Percentiles rank a stretch among this genome's conserved stretches.
Evolutionary conservation across 2,329 filamentous ascomycete species (phyloP).

Genomic region (Periconia digitata): DNA sequence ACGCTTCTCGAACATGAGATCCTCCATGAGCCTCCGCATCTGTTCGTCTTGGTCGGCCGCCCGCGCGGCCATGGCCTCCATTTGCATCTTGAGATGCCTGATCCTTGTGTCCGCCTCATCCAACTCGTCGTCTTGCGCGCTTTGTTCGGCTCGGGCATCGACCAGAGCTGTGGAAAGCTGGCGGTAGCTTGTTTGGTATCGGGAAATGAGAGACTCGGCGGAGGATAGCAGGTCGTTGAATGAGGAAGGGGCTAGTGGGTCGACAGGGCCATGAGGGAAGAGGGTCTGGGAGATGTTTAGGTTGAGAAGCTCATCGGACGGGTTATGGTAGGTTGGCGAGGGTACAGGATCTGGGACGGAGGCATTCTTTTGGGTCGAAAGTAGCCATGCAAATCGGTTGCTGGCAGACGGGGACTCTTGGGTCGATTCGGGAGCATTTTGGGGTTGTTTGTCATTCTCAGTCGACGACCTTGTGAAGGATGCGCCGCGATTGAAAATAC

Average conservation of each 20-base stretch:
- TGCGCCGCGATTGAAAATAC: slow-evolving; percentile 35
- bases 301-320: slow-evolving; percentile 54
- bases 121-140: slow-evolving; percentile 61
- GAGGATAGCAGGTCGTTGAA: slow-evolving; percentile 60
- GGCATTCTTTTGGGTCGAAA: slow-evolving; percentile 38
- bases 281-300: slow-evolving; percentile 58
- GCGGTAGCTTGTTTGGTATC: slow-evolving; percentile 60
- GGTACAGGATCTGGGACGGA: slow-evolving; percentile 22
- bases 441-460: slow-evolving; percentile 22
- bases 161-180: slow-evolving; percentile 45
- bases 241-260: slow-evolving; percentile 54
- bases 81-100: slow-evolving; percentile 60
- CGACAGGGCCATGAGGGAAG: slow-evolving; percentile 54
- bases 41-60: slow-evolving; percentile 59
- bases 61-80: slow-evolving; percentile 61
- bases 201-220: slow-evolving; percentile 56
- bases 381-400: slow-evolving; percentile 41
- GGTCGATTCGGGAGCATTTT: slow-evolving; percentile 19
- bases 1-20: slow-evolving; percentile 37
- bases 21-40: slow-evolving; percentile 45
- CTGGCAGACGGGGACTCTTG: slow-evolving; percentile 25
- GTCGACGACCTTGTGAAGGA: slow-evolving; percentile 26
- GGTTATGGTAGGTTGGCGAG: slow-evolving; percentile 39
- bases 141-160: slow-evolving; percentile 56
- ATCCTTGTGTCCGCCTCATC: slow-evolving; percentile 62